Base-by-base conservation (phyloP, 305 asterid genomes). In the Fraxinus xanthoxyloides region DNA sequence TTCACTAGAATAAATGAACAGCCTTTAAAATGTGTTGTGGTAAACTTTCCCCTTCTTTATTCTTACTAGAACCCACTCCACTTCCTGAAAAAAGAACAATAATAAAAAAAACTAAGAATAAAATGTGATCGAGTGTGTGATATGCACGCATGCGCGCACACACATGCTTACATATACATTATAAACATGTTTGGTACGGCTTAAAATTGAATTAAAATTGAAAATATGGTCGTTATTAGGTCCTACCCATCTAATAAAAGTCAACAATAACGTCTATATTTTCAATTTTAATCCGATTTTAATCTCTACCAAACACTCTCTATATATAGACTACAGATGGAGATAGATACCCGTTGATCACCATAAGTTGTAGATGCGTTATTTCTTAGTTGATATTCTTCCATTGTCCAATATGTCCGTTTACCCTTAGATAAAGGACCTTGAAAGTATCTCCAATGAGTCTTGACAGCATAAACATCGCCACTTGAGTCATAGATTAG, bases 331-430 rank as follows among this genome's bases (percentile, higher is more conserved):
- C 24, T 48, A 17, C 1, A 17, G 36, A 69, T 7, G 21, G 21
- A 3, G 13, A n/a, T 61, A 9, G 6, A 31, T 80, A 86, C 89
- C 86, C 75, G 26, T 7, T 70, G 35, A 2, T 35, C 32, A 1
- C 70, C 1, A 19, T 4, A 23, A 4, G 4, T 51, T 0, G 43
- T 0, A 72, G 3, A 74, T 21, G 12, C 38, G 1, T 0, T 72
- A 28, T 1, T 34, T 43, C 2, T 23, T 65, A 89, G 32, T 5
- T 85, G 72, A 2, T 86, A 89, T 24, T 78, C 61, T 24, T 78
- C 82, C 88, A 88, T 82, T 6, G 56, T 82, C 91, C 92, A 89
- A 34, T 69, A 19, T 17, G 88, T 86, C 74, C 5, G 82, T 79
- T 79, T n/a, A 31, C 35, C 8, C 28, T 72, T 48, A 32, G 23